A percentile compares a stretch with the other conserved stretches of the same genome.
phyloP scores from a whole-genome alignment of 2,329 filamentous ascomycete species.

The Triangularia setosa region DNA sequence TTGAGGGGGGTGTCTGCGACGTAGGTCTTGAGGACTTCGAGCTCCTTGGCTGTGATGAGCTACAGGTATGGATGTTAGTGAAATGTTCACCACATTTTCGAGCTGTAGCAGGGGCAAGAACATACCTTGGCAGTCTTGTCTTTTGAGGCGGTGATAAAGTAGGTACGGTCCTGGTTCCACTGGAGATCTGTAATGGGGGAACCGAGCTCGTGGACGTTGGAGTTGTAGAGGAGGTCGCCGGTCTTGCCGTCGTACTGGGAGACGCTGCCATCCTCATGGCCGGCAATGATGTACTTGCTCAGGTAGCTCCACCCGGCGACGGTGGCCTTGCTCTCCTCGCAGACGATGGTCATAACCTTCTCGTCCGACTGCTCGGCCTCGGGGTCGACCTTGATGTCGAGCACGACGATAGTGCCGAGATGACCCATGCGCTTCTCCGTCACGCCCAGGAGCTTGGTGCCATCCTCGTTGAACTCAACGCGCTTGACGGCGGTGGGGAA shows the following conservation, averaged over 20 bases:
- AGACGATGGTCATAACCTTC: conserved; percentile 80
- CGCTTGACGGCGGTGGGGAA: conserved; percentile 96
- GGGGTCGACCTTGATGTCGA: conserved; percentile 81
- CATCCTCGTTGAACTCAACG: conserved; percentile 95
- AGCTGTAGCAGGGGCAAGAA: background rate
- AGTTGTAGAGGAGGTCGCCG: conserved; percentile 76
- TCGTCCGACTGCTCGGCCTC: conserved; percentile 82
- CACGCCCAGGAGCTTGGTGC: conserved; percentile 82
- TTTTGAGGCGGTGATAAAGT: conserved; percentile 97
- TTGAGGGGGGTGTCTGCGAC: conserved; percentile 90
- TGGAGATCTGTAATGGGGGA: conserved; percentile 86
- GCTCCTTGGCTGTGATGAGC: conserved; percentile 80
- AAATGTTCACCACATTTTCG: background rate
- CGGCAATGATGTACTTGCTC: conserved; percentile 92
- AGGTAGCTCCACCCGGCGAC: conserved; percentile 96
- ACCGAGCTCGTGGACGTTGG: conserved; percentile 81
- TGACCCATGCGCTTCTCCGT: conserved; percentile 99
- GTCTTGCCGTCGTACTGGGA: conserved; percentile 90
- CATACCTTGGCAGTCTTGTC: conserved; percentile 91
- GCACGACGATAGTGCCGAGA: conserved; percentile 87
- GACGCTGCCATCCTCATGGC: conserved; percentile 92
- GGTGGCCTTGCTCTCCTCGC: conserved; percentile 93
- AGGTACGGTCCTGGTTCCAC: conserved; percentile 89
- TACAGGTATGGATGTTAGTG: conserved; percentile 11
- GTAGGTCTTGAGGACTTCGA: conserved; percentile 92